phyloP scores from a whole-genome alignment of 2,329 filamentous ascomycete genomes.

The Drechslerella stenobrocha region DNA sequence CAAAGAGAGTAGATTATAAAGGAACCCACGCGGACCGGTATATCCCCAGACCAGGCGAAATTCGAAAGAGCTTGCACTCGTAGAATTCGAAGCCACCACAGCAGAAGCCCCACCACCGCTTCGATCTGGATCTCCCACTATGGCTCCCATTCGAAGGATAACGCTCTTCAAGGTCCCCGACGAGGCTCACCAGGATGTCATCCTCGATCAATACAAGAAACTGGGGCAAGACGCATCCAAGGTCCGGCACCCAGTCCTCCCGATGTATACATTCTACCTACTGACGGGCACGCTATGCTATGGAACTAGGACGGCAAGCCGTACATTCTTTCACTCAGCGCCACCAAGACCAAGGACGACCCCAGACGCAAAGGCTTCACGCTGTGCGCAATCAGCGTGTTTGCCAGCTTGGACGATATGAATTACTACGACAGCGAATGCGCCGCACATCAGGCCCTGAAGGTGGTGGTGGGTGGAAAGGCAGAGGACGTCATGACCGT shows the following conservation, averaged over 20 bases:
- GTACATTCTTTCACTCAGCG: constrained; percentile 66
- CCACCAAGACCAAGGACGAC: constrained; percentile 63
- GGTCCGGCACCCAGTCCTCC: constrained; percentile 53
- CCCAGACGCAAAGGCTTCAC: constrained; percentile 68
- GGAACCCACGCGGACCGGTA: no score
- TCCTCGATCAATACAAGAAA: constrained; percentile 59
- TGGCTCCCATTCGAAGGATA: constrained; percentile 58
- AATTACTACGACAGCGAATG: constrained; percentile 69
- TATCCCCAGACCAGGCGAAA: no score
- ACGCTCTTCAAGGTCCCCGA: constrained; percentile 62
- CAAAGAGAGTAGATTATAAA: no score
- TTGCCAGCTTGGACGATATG: constrained; percentile 69
- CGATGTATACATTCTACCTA: not conserved
- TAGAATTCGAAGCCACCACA: no score
- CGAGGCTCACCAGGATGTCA: constrained; percentile 57
- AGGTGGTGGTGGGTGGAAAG: constrained; percentile 54
- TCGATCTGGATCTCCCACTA: constrained; percentile 1
- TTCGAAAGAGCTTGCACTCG: no score
- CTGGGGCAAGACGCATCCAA: constrained; percentile 58
- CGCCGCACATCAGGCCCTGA: constrained; percentile 62
- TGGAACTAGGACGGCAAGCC: constrained; percentile 67
- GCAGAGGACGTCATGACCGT: constrained; percentile 53
- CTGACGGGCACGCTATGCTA: not conserved
- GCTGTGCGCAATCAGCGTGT: constrained; percentile 66
- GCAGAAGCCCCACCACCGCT: not conserved